Evolutionary conservation across 306 rosid species (phyloP).

Genomic region (Prunus armeniaca): DNA sequence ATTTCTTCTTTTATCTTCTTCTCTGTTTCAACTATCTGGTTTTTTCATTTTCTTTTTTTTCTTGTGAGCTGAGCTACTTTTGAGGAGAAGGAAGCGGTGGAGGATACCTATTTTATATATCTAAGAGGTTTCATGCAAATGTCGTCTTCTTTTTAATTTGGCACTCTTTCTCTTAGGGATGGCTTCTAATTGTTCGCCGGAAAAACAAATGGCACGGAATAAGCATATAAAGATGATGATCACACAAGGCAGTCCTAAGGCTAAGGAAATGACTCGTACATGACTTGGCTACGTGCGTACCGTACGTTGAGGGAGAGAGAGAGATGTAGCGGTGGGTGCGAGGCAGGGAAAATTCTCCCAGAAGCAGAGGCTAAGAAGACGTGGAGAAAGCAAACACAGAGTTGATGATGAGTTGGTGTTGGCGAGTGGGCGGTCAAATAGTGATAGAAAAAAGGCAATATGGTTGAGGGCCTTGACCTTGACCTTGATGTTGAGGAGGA

Average conservation of each 20-base stretch:
- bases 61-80: too few relatives aligned
- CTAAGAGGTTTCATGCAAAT: constrained; percentile 11
- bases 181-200: constrained; percentile 36
- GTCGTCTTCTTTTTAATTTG: neutral
- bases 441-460: neutral
- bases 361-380: constrained; percentile 37
- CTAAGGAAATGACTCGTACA: neutral
- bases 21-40: neutral
- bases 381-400: constrained; percentile 28
- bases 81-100: neutral
- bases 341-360: constrained; percentile 34
- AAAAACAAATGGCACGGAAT: constrained; percentile 28
- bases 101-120: neutral
- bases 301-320: neutral
- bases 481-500: too few relatives aligned
- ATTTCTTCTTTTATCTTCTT: too few relatives aligned
- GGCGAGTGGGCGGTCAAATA: constrained; percentile 1
- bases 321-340: neutral
- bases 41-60: neutral
- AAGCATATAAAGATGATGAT: constrained; percentile 52
- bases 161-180: neutral
- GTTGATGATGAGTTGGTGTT: neutral
- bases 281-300: neutral
- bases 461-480: too few relatives aligned
- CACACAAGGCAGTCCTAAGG: constrained; percentile 1